These are phyloP conservation scores for Poronia punctata DNA, from an alignment of 495 filamentous ascomycete genomes.

Conservation along the genomic window DNA sequence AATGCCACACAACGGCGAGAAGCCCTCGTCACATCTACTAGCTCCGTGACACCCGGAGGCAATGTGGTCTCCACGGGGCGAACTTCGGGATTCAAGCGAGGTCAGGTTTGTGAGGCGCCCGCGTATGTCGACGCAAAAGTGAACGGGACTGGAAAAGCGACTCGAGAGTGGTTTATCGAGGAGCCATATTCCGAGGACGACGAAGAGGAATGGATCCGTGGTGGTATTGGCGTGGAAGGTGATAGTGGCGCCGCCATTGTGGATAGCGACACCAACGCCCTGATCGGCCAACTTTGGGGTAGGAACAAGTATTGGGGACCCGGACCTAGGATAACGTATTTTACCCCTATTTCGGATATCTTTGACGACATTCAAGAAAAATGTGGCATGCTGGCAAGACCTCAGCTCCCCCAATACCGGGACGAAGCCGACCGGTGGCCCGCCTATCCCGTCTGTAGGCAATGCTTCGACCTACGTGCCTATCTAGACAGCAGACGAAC, in stretches of 20 bases:
- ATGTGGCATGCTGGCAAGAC: constrained; percentile 18
- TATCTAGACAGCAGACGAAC: constrained; percentile 24
- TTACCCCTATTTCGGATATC: constrained; percentile 29
- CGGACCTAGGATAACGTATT: constrained; percentile 21
- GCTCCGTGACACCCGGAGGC: constrained; percentile 13
- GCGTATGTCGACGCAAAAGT: constrained; percentile 20
- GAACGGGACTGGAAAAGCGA: constrained; percentile 25
- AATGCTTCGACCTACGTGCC: constrained; percentile 21
- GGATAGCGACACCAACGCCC: constrained; percentile 20
- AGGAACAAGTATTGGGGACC: constrained; percentile 25
- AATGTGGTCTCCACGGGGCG: constrained; percentile 20
- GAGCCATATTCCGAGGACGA: constrained; percentile 21
- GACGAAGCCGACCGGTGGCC: constrained; percentile 21
- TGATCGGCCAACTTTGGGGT: constrained; percentile 32
- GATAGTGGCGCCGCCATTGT: constrained; percentile 29
- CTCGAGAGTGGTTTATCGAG: constrained; percentile 29
- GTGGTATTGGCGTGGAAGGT: constrained; percentile 31
- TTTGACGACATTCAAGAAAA: constrained; percentile 25
- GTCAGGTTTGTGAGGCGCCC: constrained; percentile 24
- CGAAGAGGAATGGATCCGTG: constrained; percentile 28
- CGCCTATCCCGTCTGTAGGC: constrained; percentile 22
- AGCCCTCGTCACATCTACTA: constrained; percentile 13
- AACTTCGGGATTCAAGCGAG: constrained; percentile 21
- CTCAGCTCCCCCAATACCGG: constrained; percentile 22
- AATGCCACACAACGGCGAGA: constrained; percentile 13